phyloP scores from a whole-genome alignment of 1,284 basidiomycete genomes.

The Gomphus bonarii region DNA sequence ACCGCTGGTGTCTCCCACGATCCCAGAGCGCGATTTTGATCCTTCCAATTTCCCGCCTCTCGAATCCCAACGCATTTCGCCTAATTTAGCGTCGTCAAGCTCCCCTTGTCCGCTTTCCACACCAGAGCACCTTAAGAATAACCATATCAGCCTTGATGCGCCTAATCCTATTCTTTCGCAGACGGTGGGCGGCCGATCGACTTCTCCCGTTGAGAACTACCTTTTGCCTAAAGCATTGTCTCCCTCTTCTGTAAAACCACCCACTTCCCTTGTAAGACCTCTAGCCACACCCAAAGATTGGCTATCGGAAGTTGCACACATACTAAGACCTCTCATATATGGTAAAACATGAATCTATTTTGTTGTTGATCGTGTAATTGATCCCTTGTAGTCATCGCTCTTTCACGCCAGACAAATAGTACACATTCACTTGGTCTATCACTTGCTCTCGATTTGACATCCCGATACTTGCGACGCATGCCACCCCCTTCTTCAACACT shows the following conservation, averaged over 20 bases:
- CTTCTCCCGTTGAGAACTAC: conserved; percentile 60
- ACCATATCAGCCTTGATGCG: conserved; percentile 49
- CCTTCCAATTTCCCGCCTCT: conserved; percentile 52
- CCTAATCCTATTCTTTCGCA: conserved; percentile 46
- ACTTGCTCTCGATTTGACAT: conserved; percentile 53
- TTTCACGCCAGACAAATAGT: conserved; percentile 25
- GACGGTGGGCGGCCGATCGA: conserved; percentile 38
- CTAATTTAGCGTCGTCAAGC: conserved; percentile 43
- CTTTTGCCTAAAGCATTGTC: conserved; percentile 70
- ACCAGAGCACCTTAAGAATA: conserved; percentile 70
- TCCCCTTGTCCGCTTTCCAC: conserved; percentile 38
- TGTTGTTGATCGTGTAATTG: background rate
- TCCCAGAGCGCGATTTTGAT: conserved; percentile 82
- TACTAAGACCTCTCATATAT: conserved; percentile 62
- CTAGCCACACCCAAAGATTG: conserved; percentile 58
- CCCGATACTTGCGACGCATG: conserved; percentile 54
- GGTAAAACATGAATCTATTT: conserved; percentile 31
- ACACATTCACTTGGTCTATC: conserved; percentile 45
- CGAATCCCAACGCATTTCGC: conserved; percentile 37
- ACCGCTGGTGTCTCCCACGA: conserved; percentile 63
- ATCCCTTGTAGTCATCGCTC: conserved; percentile 18
- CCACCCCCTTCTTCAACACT: conserved; percentile 50
- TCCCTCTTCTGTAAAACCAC: conserved; percentile 56
- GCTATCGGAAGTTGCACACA: conserved; percentile 57
- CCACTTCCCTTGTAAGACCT: conserved; percentile 49